A percentile compares a stretch with the other conserved stretches of the same genome.
These are phyloP conservation scores for Cardiospermum halicacabum DNA, from an alignment of 345 rosid genomes.

Conservation along the genomic window DNA sequence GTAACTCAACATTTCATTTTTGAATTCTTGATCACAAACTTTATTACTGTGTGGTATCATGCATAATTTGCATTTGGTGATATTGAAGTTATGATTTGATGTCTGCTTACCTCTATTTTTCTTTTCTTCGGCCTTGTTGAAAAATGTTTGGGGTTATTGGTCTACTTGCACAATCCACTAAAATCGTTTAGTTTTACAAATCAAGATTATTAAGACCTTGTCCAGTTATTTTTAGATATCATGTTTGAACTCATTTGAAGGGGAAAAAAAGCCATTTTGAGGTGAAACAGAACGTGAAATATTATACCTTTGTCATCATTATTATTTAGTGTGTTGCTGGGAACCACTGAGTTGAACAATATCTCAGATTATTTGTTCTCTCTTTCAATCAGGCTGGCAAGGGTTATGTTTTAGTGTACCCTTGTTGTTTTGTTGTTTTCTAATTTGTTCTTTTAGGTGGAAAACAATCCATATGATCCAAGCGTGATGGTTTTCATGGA, in stretches of 20 bases:
- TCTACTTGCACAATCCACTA: background rate
- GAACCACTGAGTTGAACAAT: background rate
- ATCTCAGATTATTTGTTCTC: background rate
- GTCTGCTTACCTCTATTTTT: background rate
- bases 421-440: constrained; percentile 7
- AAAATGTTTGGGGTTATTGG: background rate
- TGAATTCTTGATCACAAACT: background rate
- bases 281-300: background rate
- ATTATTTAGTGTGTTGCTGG: background rate
- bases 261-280: background rate
- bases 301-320: background rate
- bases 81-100: background rate
- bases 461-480: constrained; percentile 90
- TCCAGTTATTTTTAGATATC: too few species aligned
- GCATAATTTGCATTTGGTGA: background rate
- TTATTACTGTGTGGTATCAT: background rate
- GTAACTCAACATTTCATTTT: background rate
- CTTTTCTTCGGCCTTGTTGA: background rate
- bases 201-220: background rate
- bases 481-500: constrained; percentile 98
- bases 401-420: background rate
- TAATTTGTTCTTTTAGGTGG: constrained; percentile 55
- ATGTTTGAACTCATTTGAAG: too few species aligned
- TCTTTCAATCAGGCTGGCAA: background rate
- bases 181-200: background rate